Base-by-base conservation (phyloP, 2,329 filamentous ascomycete species). In the Stachybotrys elegans region DNA sequence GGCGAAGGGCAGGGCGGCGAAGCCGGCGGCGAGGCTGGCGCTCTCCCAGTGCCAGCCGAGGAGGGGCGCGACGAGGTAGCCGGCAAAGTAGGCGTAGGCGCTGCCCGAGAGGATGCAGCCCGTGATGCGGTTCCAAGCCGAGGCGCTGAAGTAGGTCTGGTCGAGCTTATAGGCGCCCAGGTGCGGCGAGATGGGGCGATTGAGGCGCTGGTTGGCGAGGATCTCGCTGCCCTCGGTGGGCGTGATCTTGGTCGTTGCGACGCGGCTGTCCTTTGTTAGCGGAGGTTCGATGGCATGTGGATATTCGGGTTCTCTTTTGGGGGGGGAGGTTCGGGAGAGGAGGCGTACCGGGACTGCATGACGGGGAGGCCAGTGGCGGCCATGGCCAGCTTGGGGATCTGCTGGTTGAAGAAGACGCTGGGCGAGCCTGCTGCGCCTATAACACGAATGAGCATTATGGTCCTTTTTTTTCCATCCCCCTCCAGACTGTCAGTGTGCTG, bases 101-200 rank as follows among this genome's bases (percentile, higher is more conserved):
- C 73, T 69, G 51, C 84, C 87, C 48, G 83, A 84, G 54, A 94
- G 76, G 48, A 76, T 67, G 60, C 76, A 70, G 58, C 88, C 91
- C n/a, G 88, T 92, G 71, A 95, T 81, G 59, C 91, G 89, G 73
- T 90, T 87, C 69, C 88, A 76, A 53, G 77, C 75, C 46, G 74
- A 81, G 56, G 82, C 83, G 55, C 77, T 76, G 67, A 88, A 84
- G 84, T 84, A 95, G 57, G 88, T 93, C 70, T 96, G 86, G 67
- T 88, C 82, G 48, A 85, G 79, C 66, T 81, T 78, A 82, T 96
- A 96, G 78, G 94, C 91, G 60, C 71, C 65, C 51, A 96, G 80
- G 64, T 96, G 90, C 44, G 91, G 91, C 37, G 88, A 78, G 57
- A 95, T 76, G 62, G 91, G 91, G 42, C 91, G 91, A 60, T 77